These are phyloP conservation scores for Piromyces sp. DNA, from an alignment of 192 early-diverging fungal genomes.

Conservation along the genomic window DNA sequence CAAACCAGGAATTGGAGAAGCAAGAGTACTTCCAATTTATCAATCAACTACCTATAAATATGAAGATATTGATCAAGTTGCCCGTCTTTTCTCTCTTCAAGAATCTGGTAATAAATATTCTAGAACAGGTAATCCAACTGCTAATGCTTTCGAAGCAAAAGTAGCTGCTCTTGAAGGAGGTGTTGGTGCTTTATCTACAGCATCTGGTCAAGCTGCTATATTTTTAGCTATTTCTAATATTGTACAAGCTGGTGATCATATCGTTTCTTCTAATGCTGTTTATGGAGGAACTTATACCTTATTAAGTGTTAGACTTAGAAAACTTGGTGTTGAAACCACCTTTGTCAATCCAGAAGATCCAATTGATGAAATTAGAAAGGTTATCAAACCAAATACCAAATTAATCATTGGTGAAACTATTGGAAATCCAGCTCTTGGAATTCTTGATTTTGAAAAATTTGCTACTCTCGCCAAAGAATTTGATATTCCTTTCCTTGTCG, in stretches of 20 bases:
- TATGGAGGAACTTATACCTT: conserved; percentile 1
- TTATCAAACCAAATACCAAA: background rate
- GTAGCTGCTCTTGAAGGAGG: background rate
- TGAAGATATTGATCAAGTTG: conserved; percentile 1
- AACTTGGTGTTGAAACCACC: background rate
- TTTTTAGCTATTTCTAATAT: background rate
- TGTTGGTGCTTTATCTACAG: background rate
- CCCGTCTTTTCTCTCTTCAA: conserved; percentile 1
- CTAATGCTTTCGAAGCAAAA: background rate
- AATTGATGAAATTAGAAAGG: background rate
- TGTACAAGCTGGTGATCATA: background rate
- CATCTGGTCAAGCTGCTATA: background rate
- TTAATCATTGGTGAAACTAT: background rate
- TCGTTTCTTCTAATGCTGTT: background rate
- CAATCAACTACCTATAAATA: background rate
- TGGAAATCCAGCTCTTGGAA: background rate
- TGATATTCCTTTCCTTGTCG: conserved; percentile 1
- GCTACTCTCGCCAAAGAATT: background rate
- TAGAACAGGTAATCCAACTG: background rate
- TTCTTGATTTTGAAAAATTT: background rate
- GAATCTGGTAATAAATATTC: background rate
- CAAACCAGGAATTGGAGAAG: background rate
- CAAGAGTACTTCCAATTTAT: background rate
- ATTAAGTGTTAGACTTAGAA: background rate
- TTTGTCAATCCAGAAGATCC: background rate